Conservation (phyloP, 805 yeast genomes). For the Ogataea trehaloabstinens region DNA sequence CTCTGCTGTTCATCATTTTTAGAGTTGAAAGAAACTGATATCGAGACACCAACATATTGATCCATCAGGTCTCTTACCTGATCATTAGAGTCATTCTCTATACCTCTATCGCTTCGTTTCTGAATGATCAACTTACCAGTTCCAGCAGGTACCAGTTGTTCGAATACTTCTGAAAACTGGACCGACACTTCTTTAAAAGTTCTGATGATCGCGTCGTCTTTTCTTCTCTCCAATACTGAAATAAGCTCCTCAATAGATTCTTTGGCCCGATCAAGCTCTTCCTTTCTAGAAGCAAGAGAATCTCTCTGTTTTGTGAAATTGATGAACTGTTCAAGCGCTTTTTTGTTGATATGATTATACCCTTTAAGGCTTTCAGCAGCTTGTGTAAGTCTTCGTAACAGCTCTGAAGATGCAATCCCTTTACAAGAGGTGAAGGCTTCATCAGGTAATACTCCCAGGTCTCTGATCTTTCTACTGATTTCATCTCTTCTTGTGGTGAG, state of each 20-base stretch:
- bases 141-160: constrained; percentile 79
- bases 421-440: constrained; percentile 62
- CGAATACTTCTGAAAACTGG: constrained; percentile 74
- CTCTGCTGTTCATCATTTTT: constrained; percentile 80
- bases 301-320: constrained; percentile 72
- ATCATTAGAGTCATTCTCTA: constrained; percentile 18
- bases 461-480: constrained; percentile 68
- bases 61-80: constrained; percentile 37
- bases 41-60: constrained; percentile 76
- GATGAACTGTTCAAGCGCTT: constrained; percentile 81
- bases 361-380: constrained; percentile 57
- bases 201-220: constrained; percentile 75
- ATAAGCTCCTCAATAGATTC: constrained; percentile 73
- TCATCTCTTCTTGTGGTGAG: constrained; percentile 66
- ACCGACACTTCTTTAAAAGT: constrained; percentile 76
- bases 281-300: constrained; percentile 60
- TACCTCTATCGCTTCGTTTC: constrained; percentile 29
- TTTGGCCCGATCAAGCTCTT: constrained; percentile 68
- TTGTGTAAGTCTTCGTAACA: constrained; percentile 51
- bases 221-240: constrained; percentile 66
- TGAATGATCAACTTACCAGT: constrained; percentile 71
- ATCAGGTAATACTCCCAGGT: constrained; percentile 86
- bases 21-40: constrained; percentile 86
- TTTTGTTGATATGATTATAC: constrained; percentile 79
- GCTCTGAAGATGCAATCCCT: constrained; percentile 42